phyloP scores from a whole-genome alignment of 441 rosid species.

The Arabidopsis lyrata region DNA sequence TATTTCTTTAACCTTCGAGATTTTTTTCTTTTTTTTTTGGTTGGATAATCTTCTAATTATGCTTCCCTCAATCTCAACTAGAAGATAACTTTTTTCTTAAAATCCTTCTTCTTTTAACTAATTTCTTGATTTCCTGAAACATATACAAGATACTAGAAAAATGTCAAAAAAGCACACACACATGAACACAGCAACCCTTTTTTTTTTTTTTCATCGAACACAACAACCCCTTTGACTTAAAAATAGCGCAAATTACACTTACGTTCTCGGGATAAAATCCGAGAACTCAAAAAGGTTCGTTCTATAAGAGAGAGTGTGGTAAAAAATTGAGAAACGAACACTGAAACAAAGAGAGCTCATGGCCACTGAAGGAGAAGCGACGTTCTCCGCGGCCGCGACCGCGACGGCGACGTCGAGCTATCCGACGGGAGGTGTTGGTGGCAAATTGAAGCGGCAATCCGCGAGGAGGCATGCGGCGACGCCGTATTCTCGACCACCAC shows the following conservation, averaged over 20 bases:
- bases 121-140: too few species aligned
- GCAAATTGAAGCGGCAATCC: conserved; percentile 62
- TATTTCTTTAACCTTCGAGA: neutral
- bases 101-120: too few species aligned
- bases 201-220: too few species aligned
- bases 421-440: conserved; percentile 61
- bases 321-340: neutral
- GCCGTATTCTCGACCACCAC: conserved; percentile 76
- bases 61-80: neutral
- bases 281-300: neutral
- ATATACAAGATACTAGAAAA: neutral
- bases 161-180: neutral
- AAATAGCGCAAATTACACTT: neutral
- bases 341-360: conserved; percentile 33
- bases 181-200: conserved; percentile 19
- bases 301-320: neutral
- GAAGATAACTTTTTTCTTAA: neutral
- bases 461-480: conserved; percentile 54
- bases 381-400: conserved; percentile 43
- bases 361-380: conserved; percentile 48
- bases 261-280: neutral
- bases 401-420: conserved; percentile 21
- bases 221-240: conserved; percentile 28
- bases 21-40: neutral
- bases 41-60: neutral